Percentiles rank a stretch among this genome's conserved stretches.
Evolutionary conservation across 768 basidiomycete species (phyloP).

Genomic region (Russula abietina): DNA sequence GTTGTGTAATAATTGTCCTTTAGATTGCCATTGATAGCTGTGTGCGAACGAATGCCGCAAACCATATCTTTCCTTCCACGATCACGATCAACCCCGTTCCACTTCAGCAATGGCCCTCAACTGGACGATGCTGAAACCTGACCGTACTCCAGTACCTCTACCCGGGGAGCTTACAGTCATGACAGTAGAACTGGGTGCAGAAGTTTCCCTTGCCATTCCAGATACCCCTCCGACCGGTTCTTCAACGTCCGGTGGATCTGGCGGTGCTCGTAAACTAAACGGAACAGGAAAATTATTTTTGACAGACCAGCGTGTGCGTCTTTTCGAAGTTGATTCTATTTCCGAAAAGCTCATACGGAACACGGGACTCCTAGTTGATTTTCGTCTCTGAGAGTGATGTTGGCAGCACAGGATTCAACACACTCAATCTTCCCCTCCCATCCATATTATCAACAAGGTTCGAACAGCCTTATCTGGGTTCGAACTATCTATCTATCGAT

Average conservation of each 20-base stretch:
- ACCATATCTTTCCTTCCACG: background rate
- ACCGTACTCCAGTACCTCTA: slow-evolving; percentile 57
- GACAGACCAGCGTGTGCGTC: slow-evolving; percentile 66
- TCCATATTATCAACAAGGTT: slow-evolving; percentile 64
- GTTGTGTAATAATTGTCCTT: background rate
- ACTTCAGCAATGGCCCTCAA: slow-evolving; percentile 52
- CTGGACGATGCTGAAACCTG: slow-evolving; percentile 61
- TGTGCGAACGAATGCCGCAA: background rate
- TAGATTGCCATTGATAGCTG: background rate
- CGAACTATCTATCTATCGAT: slow-evolving; percentile 62
- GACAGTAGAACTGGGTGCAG: slow-evolving; percentile 50
- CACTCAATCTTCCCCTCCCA: slow-evolving; percentile 51
- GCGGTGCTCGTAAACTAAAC: slow-evolving; percentile 52
- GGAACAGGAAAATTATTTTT: slow-evolving; percentile 54
- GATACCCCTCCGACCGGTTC: slow-evolving; percentile 41
- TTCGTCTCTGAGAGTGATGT: slow-evolving; percentile 35
- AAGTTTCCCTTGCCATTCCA: slow-evolving; percentile 54
- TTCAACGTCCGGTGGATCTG: slow-evolving; percentile 46
- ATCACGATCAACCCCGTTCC: background rate
- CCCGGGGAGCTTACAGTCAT: slow-evolving; percentile 56
- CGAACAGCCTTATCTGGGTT: slow-evolving; percentile 67
- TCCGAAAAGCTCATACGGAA: background rate
- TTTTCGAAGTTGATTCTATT: slow-evolving; percentile 1
- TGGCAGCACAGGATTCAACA: slow-evolving; percentile 33
- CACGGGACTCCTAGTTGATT: slow-evolving; percentile 47